A percentile compares a stretch with the other conserved stretches of the same genome.
Evolutionary conservation across 179 eudicot genomes (phyloP).

Genomic region (Beta corolliflora): DNA sequence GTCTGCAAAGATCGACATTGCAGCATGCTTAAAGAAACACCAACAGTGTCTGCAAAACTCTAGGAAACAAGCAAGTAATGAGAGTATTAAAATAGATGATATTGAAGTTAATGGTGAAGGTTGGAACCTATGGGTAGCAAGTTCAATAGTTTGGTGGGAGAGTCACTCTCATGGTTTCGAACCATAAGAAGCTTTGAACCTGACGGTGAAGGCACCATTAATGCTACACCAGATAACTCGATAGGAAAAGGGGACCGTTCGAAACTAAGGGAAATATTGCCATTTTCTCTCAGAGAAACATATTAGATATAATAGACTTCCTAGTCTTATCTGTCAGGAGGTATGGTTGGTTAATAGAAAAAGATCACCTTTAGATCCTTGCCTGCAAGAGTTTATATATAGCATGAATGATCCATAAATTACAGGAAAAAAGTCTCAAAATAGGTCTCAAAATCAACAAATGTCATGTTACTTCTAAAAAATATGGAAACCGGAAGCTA

Average conservation of each 20-base stretch:
- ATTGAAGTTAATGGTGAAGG: not conserved
- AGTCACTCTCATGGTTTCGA: conserved; percentile 74
- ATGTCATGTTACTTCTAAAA: not conserved
- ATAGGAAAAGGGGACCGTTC: conserved; percentile 88
- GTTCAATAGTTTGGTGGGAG: conserved; percentile 69
- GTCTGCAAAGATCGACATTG: conserved; percentile 9
- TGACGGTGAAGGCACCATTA: conserved; percentile 83
- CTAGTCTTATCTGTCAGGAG: conserved; percentile 74
- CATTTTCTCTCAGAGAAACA: conserved; percentile 48
- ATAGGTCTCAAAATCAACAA: conserved; percentile 1
- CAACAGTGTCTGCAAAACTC: not conserved
- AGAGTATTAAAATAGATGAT: not conserved
- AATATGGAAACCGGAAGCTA: conserved; percentile 1
- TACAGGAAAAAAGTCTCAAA: not conserved
- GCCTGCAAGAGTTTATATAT: conserved; percentile 46
- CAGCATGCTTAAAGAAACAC: conserved; percentile 1
- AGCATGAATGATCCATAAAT: not conserved
- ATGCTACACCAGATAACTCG: conserved; percentile 71
- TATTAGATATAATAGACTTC: conserved; percentile 57
- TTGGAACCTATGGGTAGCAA: too few species aligned
- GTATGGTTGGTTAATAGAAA: conserved; percentile 71
- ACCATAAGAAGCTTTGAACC: conserved; percentile 87
- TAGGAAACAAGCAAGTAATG: not conserved
- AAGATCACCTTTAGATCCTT: conserved; percentile 66
- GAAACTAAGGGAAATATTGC: conserved; percentile 40